These are phyloP conservation scores for Prunus mongolica DNA, from an alignment of 306 rosid genomes.

Conservation along the genomic window DNA sequence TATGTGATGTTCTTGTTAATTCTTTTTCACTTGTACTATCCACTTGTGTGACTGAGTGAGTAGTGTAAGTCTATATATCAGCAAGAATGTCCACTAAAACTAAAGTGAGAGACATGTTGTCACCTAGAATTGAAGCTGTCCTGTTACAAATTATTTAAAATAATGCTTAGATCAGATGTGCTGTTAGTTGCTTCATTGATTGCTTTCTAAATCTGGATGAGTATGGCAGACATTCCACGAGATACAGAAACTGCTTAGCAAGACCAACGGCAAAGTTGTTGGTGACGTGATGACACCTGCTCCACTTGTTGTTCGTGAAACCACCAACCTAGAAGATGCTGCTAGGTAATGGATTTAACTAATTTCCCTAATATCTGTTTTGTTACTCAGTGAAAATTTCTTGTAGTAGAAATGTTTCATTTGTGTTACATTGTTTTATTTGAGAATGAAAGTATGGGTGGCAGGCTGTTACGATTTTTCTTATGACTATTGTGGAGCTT, in stretches of 20 bases:
- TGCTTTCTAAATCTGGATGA: conserved; percentile 34
- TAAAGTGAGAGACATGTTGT: not conserved
- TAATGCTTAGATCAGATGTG: not conserved
- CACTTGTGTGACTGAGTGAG: not conserved
- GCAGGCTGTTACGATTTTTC: not conserved
- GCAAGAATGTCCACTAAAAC: not conserved
- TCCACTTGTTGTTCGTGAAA: conserved; percentile 84
- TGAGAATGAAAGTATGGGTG: not conserved
- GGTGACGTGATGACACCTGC: conserved; percentile 94
- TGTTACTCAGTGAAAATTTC: not conserved
- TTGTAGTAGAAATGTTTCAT: not conserved
- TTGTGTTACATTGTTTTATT: not conserved
- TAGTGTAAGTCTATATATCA: not conserved
- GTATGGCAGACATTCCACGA: conserved; percentile 77
- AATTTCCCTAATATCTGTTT: not conserved
- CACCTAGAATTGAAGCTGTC: not conserved
- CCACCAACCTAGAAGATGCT: conserved; percentile 79
- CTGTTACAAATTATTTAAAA: not conserved
- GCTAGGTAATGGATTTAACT: conserved; percentile 50
- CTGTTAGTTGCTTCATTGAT: conserved; percentile 6
- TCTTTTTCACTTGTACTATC: not conserved
- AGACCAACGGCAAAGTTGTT: conserved; percentile 87
- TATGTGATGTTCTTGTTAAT: not conserved
- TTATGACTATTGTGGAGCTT: not conserved
- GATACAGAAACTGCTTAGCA: conserved; percentile 77